Percentiles rank a stretch among this genome's conserved stretches.
Conservation (phyloP, 1,284 basidiomycete genomes). For the Rhodotorula sp. region DNA sequence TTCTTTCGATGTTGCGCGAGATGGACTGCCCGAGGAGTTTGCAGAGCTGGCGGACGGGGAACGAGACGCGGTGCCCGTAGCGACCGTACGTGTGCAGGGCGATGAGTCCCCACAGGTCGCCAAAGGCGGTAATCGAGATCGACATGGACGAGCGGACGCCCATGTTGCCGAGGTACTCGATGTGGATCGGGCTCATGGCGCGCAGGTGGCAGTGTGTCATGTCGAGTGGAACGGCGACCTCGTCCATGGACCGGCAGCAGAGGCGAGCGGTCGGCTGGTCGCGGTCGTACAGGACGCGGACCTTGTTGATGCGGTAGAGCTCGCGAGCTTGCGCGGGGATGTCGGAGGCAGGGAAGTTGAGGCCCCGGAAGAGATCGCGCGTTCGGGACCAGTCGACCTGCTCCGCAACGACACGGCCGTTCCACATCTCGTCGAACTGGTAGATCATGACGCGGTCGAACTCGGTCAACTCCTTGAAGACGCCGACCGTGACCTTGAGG, state of each 20-base stretch:
- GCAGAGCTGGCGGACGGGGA: conserved; percentile 47
- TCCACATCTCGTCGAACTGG: conserved; percentile 56
- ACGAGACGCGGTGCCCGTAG: conserved; percentile 44
- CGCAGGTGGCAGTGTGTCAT: conserved; percentile 85
- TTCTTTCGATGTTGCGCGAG: conserved; percentile 75
- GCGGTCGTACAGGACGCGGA: conserved; percentile 76
- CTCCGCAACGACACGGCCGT: conserved; percentile 74
- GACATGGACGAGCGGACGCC: conserved; percentile 78
- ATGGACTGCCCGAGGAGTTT: conserved; percentile 77
- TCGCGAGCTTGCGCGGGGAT: conserved; percentile 60
- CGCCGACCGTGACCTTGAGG: conserved; percentile 72
- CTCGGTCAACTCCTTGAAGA: conserved; percentile 77
- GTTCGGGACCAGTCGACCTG: conserved; percentile 78
- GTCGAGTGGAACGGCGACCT: conserved; percentile 71
- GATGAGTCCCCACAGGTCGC: conserved; percentile 78
- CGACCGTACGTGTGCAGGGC: conserved; percentile 77
- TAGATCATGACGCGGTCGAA: conserved; percentile 88
- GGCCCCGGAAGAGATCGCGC: conserved; percentile 71
- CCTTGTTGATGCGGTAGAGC: conserved; percentile 66
- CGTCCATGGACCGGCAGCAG: conserved; percentile 64
- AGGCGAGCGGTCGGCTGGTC: conserved; percentile 73
- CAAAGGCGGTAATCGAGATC: conserved; percentile 82
- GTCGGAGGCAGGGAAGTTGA: conserved; percentile 50
- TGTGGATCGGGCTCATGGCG: conserved; percentile 85
- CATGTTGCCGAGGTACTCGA: conserved; percentile 77